phyloP scores from a whole-genome alignment of 805 yeast genomes.

The Schwanniomyces yamadae region DNA sequence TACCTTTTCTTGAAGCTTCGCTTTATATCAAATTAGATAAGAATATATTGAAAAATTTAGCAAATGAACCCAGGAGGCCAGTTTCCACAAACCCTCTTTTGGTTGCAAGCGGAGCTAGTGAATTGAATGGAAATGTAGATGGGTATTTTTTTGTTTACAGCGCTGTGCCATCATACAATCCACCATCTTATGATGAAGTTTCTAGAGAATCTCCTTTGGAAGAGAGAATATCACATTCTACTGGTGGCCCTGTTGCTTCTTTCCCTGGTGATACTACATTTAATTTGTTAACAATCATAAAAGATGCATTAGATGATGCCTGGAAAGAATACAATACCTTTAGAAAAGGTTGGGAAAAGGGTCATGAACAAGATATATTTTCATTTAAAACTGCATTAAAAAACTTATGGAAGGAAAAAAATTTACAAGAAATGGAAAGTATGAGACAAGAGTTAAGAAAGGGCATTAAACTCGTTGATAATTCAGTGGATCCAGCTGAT shows the following conservation, averaged over 20 bases:
- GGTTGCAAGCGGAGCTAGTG: constrained; percentile 79
- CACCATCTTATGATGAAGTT: constrained; percentile 55
- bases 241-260: constrained; percentile 8
- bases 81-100: constrained; percentile 65
- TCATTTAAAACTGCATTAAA: constrained; percentile 58
- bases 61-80: constrained; percentile 59
- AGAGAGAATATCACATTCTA: background rate
- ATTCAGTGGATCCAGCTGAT: constrained; percentile 33
- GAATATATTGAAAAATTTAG: constrained; percentile 58
- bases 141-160: constrained; percentile 71
- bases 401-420: constrained; percentile 53
- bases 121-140: constrained; percentile 70
- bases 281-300: constrained; percentile 44
- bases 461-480: constrained; percentile 18
- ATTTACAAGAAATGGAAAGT: constrained; percentile 17
- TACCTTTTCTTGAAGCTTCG: constrained; percentile 76
- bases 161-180: constrained; percentile 61
- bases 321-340: constrained; percentile 67
- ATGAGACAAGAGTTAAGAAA: constrained; percentile 25
- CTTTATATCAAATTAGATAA: constrained; percentile 59
- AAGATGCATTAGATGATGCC: constrained; percentile 63
- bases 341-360: constrained; percentile 56
- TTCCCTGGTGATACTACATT: constrained; percentile 21
- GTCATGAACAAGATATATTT: constrained; percentile 66
- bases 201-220: background rate